Evolutionary conservation across 306 rosid species (phyloP), one percentile per base, ranked within the genome.

Genomic region (Macrotyloma uniflorum): DNA sequence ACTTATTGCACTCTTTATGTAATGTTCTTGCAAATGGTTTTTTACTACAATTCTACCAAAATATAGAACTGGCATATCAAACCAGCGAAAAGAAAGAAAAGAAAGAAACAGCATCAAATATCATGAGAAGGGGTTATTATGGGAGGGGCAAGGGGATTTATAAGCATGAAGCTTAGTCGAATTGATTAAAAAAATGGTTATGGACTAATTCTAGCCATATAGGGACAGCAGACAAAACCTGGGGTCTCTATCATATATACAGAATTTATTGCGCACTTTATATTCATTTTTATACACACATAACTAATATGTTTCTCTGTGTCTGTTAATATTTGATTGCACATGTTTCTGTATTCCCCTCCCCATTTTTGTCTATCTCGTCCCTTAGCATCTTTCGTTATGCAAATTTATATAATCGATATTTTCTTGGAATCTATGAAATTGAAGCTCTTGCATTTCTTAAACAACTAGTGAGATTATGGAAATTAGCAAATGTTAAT

Each of bases 1-100:
- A 83, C 86, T 86, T 71, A 51, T 78, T 81, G 81, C 75, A 71
- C 79, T 80, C 80, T 76, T 75, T 75, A 45, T 32, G 20, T 59
- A 10, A 33, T 67, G 64, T 77, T 15, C 47, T 80, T 12, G 65
- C 77, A 80, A 81, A 28, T 63, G 71, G 65, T 63, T 69, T 79
- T 79, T 63, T 70, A 54, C 75, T 24, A 73, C 54, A 64, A 43
- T 57, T 9, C 73, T 54, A 7, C 36, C 62, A 32, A 73, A 49
- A 68, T 28, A 63, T 26, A 58, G 72, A 61, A 54, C 66, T 75
- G 53, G 59, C 74, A 78, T 75, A 50, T 79, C 82, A 85, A 58
- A 63, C 19, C 6, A 62, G 14, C 68, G 63, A 63, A 50, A 54
- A 6, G 75, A 5, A 2, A 77, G 62, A 63, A 38, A 74, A 28